Percentiles rank a stretch among this genome's conserved stretches.
Evolutionary conservation across 2,329 filamentous ascomycete species (phyloP).

Genomic region (Alternaria arborescens): DNA sequence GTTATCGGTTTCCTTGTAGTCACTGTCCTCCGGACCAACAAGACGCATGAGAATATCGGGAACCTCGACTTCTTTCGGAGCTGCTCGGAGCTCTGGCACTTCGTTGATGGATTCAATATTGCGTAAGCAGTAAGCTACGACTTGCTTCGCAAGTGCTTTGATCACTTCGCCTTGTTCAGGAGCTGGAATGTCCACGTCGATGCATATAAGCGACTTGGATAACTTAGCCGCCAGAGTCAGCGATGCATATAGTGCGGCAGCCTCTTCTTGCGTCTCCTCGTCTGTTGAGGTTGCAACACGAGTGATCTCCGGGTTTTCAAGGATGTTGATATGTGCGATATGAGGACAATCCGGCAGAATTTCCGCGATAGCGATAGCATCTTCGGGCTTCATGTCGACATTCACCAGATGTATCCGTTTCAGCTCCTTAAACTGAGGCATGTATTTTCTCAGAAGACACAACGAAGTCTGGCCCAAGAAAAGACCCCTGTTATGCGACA

Average conservation of each 20-base stretch:
- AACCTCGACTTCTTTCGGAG: slow-evolving; percentile 66
- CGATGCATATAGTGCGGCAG: slow-evolving; percentile 91
- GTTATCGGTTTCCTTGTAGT: slow-evolving; percentile 63
- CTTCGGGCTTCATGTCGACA: slow-evolving; percentile 82
- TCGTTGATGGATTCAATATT: slow-evolving; percentile 86
- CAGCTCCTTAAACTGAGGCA: slow-evolving; percentile 78
- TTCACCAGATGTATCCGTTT: slow-evolving; percentile 89
- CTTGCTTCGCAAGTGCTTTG: slow-evolving; percentile 89
- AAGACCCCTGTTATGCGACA: slow-evolving; percentile 86
- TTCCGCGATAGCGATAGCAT: slow-evolving; percentile 90
- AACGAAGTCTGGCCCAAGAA: slow-evolving; percentile 82
- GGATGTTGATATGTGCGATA: slow-evolving; percentile 84
- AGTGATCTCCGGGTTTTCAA: slow-evolving; percentile 79
- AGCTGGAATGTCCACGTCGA: slow-evolving; percentile 89
- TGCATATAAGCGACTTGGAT: slow-evolving; percentile 81
- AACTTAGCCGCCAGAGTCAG: slow-evolving; percentile 87
- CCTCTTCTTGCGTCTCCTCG: slow-evolving; percentile 86
- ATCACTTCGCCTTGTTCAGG: slow-evolving; percentile 87
- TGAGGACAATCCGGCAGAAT: slow-evolving; percentile 83
- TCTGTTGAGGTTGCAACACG: slow-evolving; percentile 77
- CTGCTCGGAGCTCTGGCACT: slow-evolving; percentile 63
- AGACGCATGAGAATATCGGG: slow-evolving; percentile 88
- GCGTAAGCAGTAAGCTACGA: slow-evolving; percentile 91
- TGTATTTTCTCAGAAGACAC: slow-evolving; percentile 78
- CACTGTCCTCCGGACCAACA: slow-evolving; percentile 73